Evolutionary conservation across 352 stramenopile genomes (phyloP).

Genomic region (Globisporangium sylvaticum): DNA sequence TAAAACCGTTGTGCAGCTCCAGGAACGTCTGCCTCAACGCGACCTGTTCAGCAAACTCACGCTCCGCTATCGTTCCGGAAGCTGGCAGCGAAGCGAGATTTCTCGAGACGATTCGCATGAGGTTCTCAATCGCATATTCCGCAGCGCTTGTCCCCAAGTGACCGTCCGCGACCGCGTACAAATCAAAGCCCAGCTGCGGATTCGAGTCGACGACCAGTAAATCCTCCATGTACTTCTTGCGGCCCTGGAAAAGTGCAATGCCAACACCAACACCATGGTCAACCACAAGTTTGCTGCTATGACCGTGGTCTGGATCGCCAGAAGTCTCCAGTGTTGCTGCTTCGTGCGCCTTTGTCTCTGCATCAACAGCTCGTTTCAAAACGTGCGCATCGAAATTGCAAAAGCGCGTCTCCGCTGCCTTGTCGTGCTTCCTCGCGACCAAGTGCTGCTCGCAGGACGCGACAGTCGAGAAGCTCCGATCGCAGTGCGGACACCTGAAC

Average conservation of each 20-base stretch:
- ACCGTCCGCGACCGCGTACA: constrained; percentile 95
- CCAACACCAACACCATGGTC: constrained; percentile 26
- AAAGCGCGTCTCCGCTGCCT: constrained; percentile 31
- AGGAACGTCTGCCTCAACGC: constrained; percentile 71
- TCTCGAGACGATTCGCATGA: constrained; percentile 28
- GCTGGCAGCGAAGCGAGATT: constrained; percentile 30
- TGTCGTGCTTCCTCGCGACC: constrained; percentile 38
- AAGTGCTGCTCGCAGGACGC: constrained; percentile 57
- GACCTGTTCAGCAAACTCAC: constrained; percentile 42
- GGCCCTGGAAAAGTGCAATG: constrained; percentile 83
- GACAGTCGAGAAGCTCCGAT: constrained; percentile 57
- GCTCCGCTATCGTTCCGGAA: constrained; percentile 9
- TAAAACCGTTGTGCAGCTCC: constrained; percentile 58
- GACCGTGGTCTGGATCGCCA: not conserved
- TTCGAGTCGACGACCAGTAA: constrained; percentile 42
- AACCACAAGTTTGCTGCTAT: not conserved
- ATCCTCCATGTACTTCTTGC: constrained; percentile 93
- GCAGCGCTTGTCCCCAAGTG: constrained; percentile 90
- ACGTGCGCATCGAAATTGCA: constrained; percentile 47
- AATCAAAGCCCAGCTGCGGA: constrained; percentile 54
- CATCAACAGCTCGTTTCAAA: constrained; percentile 22
- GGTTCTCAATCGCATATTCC: constrained; percentile 63
- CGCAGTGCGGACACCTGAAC: constrained; percentile 62
- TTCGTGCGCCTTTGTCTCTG: constrained; percentile 17
- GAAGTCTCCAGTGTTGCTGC: not conserved